These are phyloP conservation scores for Oenanthe sinensis DNA, from an alignment of 129 eudicot species.

Conservation along the genomic window DNA sequence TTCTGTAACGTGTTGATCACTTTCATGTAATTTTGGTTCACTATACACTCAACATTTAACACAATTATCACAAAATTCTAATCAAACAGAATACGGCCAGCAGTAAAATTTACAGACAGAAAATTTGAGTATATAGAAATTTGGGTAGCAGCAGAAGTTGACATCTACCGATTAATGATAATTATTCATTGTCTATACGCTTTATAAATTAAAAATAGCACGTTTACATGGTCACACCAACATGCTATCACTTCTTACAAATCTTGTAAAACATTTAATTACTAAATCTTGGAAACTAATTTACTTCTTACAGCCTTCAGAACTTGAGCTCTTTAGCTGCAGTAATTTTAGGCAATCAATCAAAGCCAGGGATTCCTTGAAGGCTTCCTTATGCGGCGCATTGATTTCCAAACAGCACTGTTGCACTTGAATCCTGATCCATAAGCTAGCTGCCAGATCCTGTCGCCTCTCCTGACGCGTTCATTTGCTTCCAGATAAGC, in stretches of 20 bases:
- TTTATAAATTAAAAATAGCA: not conserved
- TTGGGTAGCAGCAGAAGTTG: not conserved
- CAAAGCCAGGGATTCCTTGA: slow-evolving; percentile 65
- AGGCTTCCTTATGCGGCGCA: slow-evolving; percentile 55
- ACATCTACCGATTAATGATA: not conserved
- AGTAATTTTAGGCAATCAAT: not conserved
- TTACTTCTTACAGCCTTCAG: not conserved
- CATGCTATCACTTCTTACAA: slow-evolving; percentile 3
- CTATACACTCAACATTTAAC: not conserved
- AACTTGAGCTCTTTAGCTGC: not conserved
- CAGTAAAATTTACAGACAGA: not conserved
- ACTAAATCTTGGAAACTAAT: not conserved
- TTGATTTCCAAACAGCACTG: slow-evolving; percentile 81
- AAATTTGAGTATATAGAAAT: not conserved
- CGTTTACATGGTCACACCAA: not conserved
- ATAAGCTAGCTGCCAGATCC: slow-evolving; percentile 85
- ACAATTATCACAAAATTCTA: not conserved
- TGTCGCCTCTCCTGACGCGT: slow-evolving; percentile 54
- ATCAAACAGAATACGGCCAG: not conserved
- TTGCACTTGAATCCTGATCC: slow-evolving; percentile 97
- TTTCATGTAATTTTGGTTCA: not conserved
- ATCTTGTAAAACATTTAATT: not conserved
- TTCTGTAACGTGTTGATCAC: not conserved
- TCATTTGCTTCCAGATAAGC: slow-evolving; percentile 94
- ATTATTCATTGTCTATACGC: not conserved